phyloP scores from a whole-genome alignment of 192 early-diverging fungal species.

The Coemansia guatemalensis region DNA sequence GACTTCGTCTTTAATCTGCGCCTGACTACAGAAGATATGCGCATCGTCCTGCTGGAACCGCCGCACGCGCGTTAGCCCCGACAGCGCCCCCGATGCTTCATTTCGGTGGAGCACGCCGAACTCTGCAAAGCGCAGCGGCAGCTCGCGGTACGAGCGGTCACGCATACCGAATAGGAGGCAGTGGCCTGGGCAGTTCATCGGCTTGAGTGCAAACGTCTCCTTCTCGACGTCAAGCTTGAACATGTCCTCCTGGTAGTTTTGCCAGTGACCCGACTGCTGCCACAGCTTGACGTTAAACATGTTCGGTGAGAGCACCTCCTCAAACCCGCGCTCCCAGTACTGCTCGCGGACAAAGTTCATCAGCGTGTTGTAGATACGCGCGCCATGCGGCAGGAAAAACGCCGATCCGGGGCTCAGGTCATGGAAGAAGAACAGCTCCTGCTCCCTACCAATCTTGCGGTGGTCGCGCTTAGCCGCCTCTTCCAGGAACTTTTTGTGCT shows the following conservation, averaged over 20 bases:
- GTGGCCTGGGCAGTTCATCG: constrained; percentile 99
- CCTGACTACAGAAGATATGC: constrained; percentile 93
- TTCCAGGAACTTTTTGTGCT: constrained; percentile 93
- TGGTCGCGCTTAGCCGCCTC: constrained; percentile 97
- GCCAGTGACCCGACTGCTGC: constrained; percentile 94
- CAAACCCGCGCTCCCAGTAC: constrained; percentile 91
- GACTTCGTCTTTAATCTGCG: constrained; percentile 88
- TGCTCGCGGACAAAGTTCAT: constrained; percentile 85
- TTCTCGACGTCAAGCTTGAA: constrained; percentile 94
- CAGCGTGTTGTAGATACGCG: constrained; percentile 94
- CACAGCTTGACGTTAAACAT: constrained; percentile 99
- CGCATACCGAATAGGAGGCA: constrained; percentile 94
- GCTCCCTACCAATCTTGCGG: constrained; percentile 94
- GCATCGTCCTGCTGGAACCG: constrained; percentile 99
- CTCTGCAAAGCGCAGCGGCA: constrained; percentile 94
- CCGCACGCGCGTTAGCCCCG: constrained; percentile 94
- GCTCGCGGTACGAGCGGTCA: constrained; percentile 93
- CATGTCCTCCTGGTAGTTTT: constrained; percentile 98
- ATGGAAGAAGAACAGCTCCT: constrained; percentile 99
- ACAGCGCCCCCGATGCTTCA: constrained; percentile 89
- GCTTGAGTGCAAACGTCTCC: constrained; percentile 96
- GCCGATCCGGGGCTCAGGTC: constrained; percentile 90
- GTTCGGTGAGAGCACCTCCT: constrained; percentile 97
- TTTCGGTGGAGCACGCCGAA: constrained; percentile 98
- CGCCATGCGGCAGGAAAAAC: constrained; percentile 95